These are phyloP conservation scores for Chlorophyllum brunneum DNA, from an alignment of 768 basidiomycete species.

Conservation along the genomic window DNA sequence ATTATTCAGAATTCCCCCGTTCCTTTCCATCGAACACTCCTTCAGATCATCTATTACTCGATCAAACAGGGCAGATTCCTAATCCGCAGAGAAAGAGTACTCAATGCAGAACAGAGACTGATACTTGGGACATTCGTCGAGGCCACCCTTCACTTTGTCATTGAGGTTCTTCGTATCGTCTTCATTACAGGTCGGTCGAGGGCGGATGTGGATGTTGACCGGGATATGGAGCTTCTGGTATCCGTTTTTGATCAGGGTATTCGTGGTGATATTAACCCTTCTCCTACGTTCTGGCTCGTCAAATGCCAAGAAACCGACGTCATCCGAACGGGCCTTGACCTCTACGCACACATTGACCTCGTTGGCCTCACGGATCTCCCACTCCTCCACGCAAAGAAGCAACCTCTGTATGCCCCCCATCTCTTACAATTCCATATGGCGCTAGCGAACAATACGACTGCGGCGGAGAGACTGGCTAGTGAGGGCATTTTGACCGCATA, in stretches of 20 bases:
- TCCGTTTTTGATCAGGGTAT: slow-evolving; percentile 83
- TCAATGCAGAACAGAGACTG: slow-evolving; percentile 61
- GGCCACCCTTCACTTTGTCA: slow-evolving; percentile 55
- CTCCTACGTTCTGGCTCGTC: slow-evolving; percentile 74
- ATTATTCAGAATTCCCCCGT: slow-evolving; percentile 60
- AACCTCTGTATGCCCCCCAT: slow-evolving; percentile 71
- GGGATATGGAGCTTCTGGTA: slow-evolving; percentile 77
- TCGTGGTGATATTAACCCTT: slow-evolving; percentile 59
- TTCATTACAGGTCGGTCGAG: slow-evolving; percentile 61
- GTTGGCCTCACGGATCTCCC: slow-evolving; percentile 66
- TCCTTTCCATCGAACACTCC: slow-evolving; percentile 75
- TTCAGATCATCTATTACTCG: slow-evolving; percentile 81
- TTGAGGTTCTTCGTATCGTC: slow-evolving; percentile 62
- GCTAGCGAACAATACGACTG: slow-evolving; percentile 67
- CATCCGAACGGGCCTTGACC: slow-evolving; percentile 68
- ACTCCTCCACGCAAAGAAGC: slow-evolving; percentile 56
- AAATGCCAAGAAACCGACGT: slow-evolving; percentile 79
- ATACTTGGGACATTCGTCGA: slow-evolving; percentile 59
- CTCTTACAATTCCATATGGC: slow-evolving; percentile 86
- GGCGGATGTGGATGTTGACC: slow-evolving; percentile 62
- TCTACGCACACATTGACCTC: slow-evolving; percentile 66
- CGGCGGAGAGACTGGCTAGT: slow-evolving; percentile 82
- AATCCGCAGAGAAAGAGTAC: slow-evolving; percentile 39
- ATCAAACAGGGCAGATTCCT: slow-evolving; percentile 57
- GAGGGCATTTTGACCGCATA: slow-evolving; percentile 81